Base-by-base conservation (phyloP, 1,284 basidiomycete species). In the Ganoderma resinaceum region DNA sequence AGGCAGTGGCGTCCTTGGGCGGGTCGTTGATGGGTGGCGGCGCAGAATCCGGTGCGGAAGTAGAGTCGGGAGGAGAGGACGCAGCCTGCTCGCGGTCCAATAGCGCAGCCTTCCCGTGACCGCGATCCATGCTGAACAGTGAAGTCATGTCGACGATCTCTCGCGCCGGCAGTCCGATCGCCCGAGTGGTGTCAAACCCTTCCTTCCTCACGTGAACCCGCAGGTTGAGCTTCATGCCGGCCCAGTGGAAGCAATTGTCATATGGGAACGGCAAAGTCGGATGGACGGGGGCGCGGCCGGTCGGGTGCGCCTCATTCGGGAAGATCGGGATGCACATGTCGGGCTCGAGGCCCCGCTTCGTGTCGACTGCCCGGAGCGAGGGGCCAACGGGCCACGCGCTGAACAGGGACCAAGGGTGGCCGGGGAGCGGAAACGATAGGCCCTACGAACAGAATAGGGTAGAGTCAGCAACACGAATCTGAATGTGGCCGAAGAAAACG, bases 221-320 rank as follows among this genome's bases (percentile, higher is more conserved):
- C 38, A 61, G 4, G 40, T 43, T 26, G 1, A 42, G 3, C 23
- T 61, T 9, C 59, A 42, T 29, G 7, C 29, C 26, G 0, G 59
- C 38, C 40, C 59, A 61, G 38, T 43, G 59, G 14, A 31, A 68
- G 55, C 67, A 68, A 23, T 68, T 64, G 2, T 26, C n/a, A 49
- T 49, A 66, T 0, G 66, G 66, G 20, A 66, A 66, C 4, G 52
- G 9, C 2, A 16, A 14, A 5, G 20, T 26, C 11, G 66, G n/a
- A 6, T 6, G 40, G 4, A 60, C 16, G 2, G 66, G 43, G 0
- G 9, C 5, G 3, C 66, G 61, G 16, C 42, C 42, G 6, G 31
- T 16, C 0, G 66, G 66, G 18, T 66, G 66, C 31, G 38, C n/a
- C 4, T 31, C 18, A 42, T 59, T 59, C 4, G 66, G 66, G 23